These are phyloP conservation scores for Eucalyptus tenuipes DNA, from an alignment of 345 rosid species.

Conservation along the genomic window DNA sequence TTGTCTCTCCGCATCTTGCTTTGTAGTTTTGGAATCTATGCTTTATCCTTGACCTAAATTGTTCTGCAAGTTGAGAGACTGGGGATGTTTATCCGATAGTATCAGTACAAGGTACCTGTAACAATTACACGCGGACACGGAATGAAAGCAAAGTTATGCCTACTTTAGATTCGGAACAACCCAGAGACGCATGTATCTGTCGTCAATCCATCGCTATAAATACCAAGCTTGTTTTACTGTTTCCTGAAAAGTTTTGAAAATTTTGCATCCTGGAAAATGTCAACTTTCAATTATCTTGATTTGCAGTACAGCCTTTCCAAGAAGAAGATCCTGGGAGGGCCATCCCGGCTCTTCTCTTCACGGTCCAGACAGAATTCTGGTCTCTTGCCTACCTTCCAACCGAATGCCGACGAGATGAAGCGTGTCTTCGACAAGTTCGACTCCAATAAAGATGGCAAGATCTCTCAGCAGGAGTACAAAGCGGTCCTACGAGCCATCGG, in stretches of 20 bases:
- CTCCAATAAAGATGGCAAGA: constrained; percentile 71
- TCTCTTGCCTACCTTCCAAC: constrained; percentile 20
- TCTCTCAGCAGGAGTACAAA: constrained; percentile 72
- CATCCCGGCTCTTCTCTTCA: constrained; percentile 51
- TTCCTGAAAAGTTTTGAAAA: background rate
- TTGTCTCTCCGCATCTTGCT: background rate
- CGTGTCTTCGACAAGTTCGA: constrained; percentile 64
- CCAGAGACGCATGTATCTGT: background rate
- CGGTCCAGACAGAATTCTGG: constrained; percentile 45
- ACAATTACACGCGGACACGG: background rate
- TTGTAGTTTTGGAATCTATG: background rate
- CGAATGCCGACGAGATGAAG: constrained; percentile 50
- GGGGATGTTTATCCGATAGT: background rate
- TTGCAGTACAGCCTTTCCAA: constrained; percentile 63
- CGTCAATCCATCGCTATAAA: background rate
- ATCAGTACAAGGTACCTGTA: background rate
- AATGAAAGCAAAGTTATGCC: background rate
- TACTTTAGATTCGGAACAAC: background rate
- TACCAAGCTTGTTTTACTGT: background rate
- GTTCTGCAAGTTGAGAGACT: background rate
- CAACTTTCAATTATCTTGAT: constrained; percentile 48
- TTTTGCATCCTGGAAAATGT: constrained; percentile 11
- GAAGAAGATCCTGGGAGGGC: constrained; percentile 38
- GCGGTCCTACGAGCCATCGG: constrained; percentile 51
- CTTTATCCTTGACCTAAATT: background rate